phyloP scores from a whole-genome alignment of 2,329 filamentous ascomycete genomes.

The Canariomyces notabilis region DNA sequence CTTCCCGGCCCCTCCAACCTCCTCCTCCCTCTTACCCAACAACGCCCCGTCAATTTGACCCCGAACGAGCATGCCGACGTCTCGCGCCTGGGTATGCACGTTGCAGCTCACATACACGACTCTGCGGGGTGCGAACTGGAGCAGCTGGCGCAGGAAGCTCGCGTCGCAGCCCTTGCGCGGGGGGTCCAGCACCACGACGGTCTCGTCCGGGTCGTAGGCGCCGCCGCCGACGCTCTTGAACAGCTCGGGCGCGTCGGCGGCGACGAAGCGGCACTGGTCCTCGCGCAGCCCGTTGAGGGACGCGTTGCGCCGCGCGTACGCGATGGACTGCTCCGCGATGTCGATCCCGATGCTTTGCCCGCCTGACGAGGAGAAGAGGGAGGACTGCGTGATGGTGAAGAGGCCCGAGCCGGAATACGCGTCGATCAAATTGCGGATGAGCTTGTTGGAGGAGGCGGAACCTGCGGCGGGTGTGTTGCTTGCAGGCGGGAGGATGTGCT shows the following conservation, averaged over 20 bases:
- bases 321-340: slow-evolving; percentile 73
- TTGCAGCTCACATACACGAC: slow-evolving; percentile 97
- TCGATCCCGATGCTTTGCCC: slow-evolving; percentile 85
- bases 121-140: slow-evolving; percentile 69
- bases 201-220: slow-evolving; percentile 68
- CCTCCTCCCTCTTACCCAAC: slow-evolving; percentile 23
- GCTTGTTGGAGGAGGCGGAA: slow-evolving; percentile 29
- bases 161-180: slow-evolving; percentile 91
- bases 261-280: slow-evolving; percentile 74
- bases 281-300: slow-evolving; percentile 63
- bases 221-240: slow-evolving; percentile 70
- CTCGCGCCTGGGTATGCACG: slow-evolving; percentile 92
- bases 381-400: slow-evolving; percentile 90
- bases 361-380: slow-evolving; percentile 57
- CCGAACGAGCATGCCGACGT: slow-evolving; percentile 81
- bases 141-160: slow-evolving; percentile 74
- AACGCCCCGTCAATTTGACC: slow-evolving; percentile 45
- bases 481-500: slow-evolving; percentile 61
- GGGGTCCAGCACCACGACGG: slow-evolving; percentile 93
- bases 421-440: slow-evolving; percentile 85
- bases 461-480: slow-evolving; percentile 4
- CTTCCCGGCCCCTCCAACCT: slow-evolving; percentile 23
- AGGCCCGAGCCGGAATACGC: slow-evolving; percentile 96
- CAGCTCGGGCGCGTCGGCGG: slow-evolving; percentile 77
- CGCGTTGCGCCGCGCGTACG: slow-evolving; percentile 74